Base-by-base conservation (phyloP, 805 yeast species). In the Komagataella mondaviorum region DNA sequence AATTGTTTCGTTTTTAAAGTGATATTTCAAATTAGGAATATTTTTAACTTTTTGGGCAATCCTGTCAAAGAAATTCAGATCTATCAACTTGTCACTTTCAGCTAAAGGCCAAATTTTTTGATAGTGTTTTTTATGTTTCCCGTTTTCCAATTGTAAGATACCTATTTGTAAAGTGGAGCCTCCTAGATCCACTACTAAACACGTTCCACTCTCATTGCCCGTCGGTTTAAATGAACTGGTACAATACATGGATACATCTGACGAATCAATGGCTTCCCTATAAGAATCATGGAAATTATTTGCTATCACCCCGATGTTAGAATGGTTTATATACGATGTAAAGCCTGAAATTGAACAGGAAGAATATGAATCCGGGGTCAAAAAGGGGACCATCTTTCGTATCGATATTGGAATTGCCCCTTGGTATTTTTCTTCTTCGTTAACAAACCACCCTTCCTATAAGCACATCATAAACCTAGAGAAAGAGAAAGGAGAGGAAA, bases 171-270 rank as follows among this genome's bases (percentile, higher is more conserved):
- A 60, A 1, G 82, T 78, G 1, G 78, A 72, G 1, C 84, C 84
- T 4, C 84, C 84, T 49, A 78, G 61, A 55, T 78, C 84, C n/a
- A 78, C 63, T 18, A 67, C 75, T 59, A 71, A 67, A 62, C 53
- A 75, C 16, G 49, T 48, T 5, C 64, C 62, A 3, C 23, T 30
- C 22, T 55, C 55, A n/a, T 49, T 44, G 7, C 59, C 54, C 12
- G 55, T 51, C 2, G 63, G 60, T 8, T 14, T 46, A 10, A 47
- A 22, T n/a, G 48, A 48, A 43, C 45, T 51, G 2, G 50, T 49
- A 6, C 55, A 55, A 12, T 54, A 23, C 57, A 55, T 55, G 14
- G 57, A 47, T 12, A 51, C 53, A 16, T 30, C 7, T 2, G 57
- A 55, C 4, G 12, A 12, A 5, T 44, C 10, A 7, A 53, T 39